Base-by-base conservation (phyloP, 2,329 filamentous ascomycete species). In the Colletotrichum australisinense region DNA sequence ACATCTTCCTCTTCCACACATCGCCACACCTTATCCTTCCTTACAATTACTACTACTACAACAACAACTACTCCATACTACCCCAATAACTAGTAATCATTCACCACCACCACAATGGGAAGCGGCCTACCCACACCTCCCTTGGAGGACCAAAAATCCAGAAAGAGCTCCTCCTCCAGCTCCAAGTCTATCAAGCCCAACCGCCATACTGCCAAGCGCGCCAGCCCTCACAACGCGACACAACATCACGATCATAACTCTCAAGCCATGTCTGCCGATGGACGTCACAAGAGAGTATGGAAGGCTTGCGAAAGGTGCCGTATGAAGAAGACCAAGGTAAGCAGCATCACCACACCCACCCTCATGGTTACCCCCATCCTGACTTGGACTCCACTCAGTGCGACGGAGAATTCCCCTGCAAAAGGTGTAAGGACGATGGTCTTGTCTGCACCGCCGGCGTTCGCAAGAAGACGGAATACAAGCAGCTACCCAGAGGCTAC, bases 251-350 rank as follows among this genome's bases (percentile, higher is more conserved):
- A 84, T 64, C 80, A 83, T 72, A 70, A 80, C 56, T 73, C 79
- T 55, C 79, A 81, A 69, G 82, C 82, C 53, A 83, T 87, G 75
- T 76, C 80, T 65, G 60, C 70, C 28, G 89, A 91, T 75, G 87
- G 86, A 60, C 85, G 90, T 75, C 89, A 92, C 78, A 92, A 92
- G 84, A 84, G 90, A 76, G 90, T 92, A 67, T 92, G 90, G 90
- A 92, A 92, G 79, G 90, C 90, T 22, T 92, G 90, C 75, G 90
- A 92, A 81, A 84, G 90, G 76, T 92, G 90, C 84, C 84, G 90
- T 76, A 92, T 92, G 89, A 92, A 92, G 86, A 92, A 92, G 85
- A 92, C 90, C 67, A 92, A 92, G 89, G 90, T 90, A 82, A 63
- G 74, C 46, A 26, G 4, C 7, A 58, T 60, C 11, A 38, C n/a